Conservation (phyloP, 2,329 filamentous ascomycete species). For the Diaporthe sp. region DNA sequence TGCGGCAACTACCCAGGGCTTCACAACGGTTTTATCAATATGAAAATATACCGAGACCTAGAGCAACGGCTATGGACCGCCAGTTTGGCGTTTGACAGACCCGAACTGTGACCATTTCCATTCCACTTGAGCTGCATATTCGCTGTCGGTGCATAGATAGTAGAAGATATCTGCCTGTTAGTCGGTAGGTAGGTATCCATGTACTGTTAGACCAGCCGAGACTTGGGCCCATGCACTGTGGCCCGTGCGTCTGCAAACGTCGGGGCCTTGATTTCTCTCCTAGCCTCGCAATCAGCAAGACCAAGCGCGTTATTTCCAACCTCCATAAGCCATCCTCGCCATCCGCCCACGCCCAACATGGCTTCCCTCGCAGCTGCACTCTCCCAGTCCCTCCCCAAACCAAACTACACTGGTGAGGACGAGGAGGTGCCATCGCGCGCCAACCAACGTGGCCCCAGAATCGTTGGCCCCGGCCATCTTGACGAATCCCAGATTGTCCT, state of each 20-base stretch:
- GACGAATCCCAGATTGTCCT: constrained; percentile 89
- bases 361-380: constrained; percentile 79
- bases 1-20: neutral
- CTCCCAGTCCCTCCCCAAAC: constrained; percentile 85
- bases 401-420: constrained; percentile 90
- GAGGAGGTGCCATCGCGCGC: constrained; percentile 81
- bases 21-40: neutral
- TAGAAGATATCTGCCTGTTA: neutral
- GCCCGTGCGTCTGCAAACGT: constrained; percentile 38
- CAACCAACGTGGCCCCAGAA: constrained; percentile 83
- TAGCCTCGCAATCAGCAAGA: neutral
- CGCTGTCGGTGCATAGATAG: too few species aligned
- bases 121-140: neutral
- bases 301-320: constrained; percentile 4
- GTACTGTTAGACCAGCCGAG: neutral
- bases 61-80: neutral
- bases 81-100: neutral
- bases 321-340: constrained; percentile 15
- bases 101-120: neutral
- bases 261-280: constrained; percentile 20
- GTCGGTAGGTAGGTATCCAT: neutral
- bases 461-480: constrained; percentile 83
- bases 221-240: neutral
- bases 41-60: neutral
- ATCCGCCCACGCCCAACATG: constrained; percentile 61